These are phyloP conservation scores for Akanthomyces uredinophilus DNA, from an alignment of 2,329 filamentous ascomycete genomes.

Conservation along the genomic window DNA sequence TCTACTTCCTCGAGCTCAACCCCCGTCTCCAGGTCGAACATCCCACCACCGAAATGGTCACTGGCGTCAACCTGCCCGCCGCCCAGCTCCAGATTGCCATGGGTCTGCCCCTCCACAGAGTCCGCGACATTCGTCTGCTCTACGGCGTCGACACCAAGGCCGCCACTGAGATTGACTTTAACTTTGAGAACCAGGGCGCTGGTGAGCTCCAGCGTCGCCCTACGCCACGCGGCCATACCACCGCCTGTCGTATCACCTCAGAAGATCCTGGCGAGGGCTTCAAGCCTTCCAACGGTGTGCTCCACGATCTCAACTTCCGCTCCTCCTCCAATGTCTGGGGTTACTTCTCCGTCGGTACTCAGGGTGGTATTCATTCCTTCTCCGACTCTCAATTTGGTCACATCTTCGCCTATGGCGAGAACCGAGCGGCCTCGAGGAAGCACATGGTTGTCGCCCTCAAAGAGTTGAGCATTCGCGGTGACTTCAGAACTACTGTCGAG, in stretches of 20 bases:
- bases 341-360: constrained; percentile 97
- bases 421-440: constrained; percentile 89
- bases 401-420: constrained; percentile 98
- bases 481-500: constrained; percentile 97
- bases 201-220: constrained; percentile 81
- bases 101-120: constrained; percentile 92
- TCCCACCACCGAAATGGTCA: constrained; percentile 98
- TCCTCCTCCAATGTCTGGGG: constrained; percentile 99
- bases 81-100: constrained; percentile 98
- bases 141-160: constrained; percentile 93
- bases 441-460: constrained; percentile 99
- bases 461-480: constrained; percentile 98
- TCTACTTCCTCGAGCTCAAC: constrained; percentile 98
- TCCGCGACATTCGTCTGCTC: constrained; percentile 90
- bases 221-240: constrained; percentile 92
- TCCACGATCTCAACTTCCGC: constrained; percentile 98
- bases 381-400: constrained; percentile 98
- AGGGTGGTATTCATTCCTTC: constrained; percentile 97
- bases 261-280: constrained; percentile 98
- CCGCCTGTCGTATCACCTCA: constrained; percentile 97
- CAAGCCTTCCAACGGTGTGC: constrained; percentile 98
- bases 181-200: constrained; percentile 85
- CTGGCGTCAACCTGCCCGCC: constrained; percentile 92
- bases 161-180: constrained; percentile 85
- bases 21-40: constrained; percentile 99